Evolutionary conservation across 331 rosid genomes (phyloP).

Genomic region (Quercus phellos): DNA sequence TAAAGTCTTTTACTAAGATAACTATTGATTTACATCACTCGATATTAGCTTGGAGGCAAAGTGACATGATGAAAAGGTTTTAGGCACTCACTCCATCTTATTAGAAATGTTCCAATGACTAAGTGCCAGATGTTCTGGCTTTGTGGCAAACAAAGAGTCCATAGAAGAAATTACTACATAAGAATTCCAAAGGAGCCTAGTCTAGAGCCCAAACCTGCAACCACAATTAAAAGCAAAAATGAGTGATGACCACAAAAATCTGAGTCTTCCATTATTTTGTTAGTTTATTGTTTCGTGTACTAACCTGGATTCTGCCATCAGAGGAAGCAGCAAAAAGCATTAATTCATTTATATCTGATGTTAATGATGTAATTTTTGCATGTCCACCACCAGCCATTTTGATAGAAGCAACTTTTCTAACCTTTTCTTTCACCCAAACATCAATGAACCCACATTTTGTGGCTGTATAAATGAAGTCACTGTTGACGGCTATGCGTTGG

Average conservation of each 20-base stretch:
- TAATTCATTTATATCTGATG: conserved; percentile 51
- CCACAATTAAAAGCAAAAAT: conserved; percentile 1
- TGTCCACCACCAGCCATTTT: conserved; percentile 56
- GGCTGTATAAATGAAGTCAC: conserved; percentile 71
- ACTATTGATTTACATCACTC: too few relatives aligned
- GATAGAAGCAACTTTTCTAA: conserved; percentile 55
- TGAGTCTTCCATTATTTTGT: not conserved
- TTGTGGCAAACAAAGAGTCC: too few relatives aligned
- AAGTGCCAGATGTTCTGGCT: too few relatives aligned
- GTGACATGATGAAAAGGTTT: too few relatives aligned
- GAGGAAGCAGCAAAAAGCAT: conserved; percentile 73
- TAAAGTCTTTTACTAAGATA: too few relatives aligned
- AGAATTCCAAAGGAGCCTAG: conserved; percentile 6
- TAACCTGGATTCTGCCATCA: conserved; percentile 86
- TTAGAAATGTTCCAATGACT: too few relatives aligned
- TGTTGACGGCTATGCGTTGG: conserved; percentile 56
- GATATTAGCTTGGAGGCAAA: too few relatives aligned
- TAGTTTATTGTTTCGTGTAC: not conserved
- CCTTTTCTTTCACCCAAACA: conserved; percentile 64
- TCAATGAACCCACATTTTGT: conserved; percentile 70
- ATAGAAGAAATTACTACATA: too few relatives aligned
- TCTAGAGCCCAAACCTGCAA: conserved; percentile 77
- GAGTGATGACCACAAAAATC: not conserved
- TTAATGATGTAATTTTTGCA: conserved; percentile 67
- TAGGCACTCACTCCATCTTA: too few relatives aligned